phyloP scores from a whole-genome alignment of 164 flowering plant species.

The Magnolia sinica region DNA sequence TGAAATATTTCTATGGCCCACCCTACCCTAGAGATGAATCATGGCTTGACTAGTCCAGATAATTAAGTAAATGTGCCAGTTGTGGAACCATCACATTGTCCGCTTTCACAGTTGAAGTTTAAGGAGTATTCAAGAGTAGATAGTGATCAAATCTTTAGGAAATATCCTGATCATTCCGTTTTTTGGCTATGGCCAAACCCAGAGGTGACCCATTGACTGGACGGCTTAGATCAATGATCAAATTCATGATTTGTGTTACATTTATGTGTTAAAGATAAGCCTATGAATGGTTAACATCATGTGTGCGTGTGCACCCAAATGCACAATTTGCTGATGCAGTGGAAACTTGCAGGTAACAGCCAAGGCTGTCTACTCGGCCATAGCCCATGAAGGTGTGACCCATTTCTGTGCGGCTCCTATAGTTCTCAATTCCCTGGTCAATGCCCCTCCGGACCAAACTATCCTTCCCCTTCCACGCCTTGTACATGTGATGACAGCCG shows the following conservation, averaged over 20 bases:
- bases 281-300: not conserved
- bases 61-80: not conserved
- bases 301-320: not conserved
- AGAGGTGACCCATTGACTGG: not conserved
- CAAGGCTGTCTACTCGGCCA: constrained; percentile 73
- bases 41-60: not conserved
- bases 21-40: not conserved
- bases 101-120: not conserved
- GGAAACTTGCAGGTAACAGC: constrained; percentile 63
- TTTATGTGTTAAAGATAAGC: not conserved
- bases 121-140: too few relatives aligned
- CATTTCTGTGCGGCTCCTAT: constrained; percentile 98
- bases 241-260: not conserved
- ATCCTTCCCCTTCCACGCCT: constrained; percentile 75
- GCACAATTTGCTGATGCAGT: not conserved
- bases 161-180: too few relatives aligned
- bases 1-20: not conserved
- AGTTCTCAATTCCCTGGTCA: constrained; percentile 78
- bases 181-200: too few relatives aligned
- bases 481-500: constrained; percentile 88
- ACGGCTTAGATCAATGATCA: not conserved
- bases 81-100: not conserved
- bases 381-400: constrained; percentile 69
- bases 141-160: too few relatives aligned
- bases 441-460: constrained; percentile 60